Percentiles rank a stretch among this genome's conserved stretches.
Evolutionary conservation across 148 eudicot species (phyloP).

Genomic region (Salicornia ramosissima): DNA sequence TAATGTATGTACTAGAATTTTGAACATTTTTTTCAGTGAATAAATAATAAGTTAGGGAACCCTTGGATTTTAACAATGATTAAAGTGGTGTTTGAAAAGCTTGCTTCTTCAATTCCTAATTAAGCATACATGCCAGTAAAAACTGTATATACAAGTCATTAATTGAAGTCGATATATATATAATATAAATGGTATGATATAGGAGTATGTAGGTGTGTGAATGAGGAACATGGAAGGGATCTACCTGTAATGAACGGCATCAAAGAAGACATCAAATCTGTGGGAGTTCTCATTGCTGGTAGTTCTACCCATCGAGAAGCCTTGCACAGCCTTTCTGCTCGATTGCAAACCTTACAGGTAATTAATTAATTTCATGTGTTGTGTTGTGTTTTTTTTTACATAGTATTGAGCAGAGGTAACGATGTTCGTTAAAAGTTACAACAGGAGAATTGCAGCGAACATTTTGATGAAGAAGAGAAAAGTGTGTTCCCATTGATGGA

Average conservation of each 20-base stretch:
- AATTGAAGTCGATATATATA: neutral
- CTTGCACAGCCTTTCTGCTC: constrained; percentile 42
- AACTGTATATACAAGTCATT: neutral
- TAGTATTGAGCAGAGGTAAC: no score
- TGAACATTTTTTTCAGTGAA: no score
- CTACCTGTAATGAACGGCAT: constrained; percentile 88
- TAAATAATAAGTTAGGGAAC: neutral
- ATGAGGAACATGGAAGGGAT: constrained; percentile 71
- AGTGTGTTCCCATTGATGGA: constrained; percentile 67
- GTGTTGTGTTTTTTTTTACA: no score
- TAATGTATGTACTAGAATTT: no score
- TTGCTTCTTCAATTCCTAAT: neutral
- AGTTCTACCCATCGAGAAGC: constrained; percentile 53
- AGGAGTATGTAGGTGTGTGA: constrained; percentile 61
- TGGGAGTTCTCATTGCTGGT: constrained; percentile 60
- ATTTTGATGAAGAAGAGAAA: constrained; percentile 80
- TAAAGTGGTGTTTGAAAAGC: no score
- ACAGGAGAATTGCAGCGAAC: constrained; percentile 68
- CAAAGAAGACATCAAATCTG: constrained; percentile 73
- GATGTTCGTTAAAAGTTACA: no score
- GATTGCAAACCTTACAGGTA: constrained; percentile 63
- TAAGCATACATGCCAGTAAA: neutral
- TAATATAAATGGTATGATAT: constrained; percentile 34
- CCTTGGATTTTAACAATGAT: neutral
- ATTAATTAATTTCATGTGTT: constrained; percentile 1